Conservation (phyloP, 768 basidiomycete genomes). For the Phanerodontia chrysosporium region DNA sequence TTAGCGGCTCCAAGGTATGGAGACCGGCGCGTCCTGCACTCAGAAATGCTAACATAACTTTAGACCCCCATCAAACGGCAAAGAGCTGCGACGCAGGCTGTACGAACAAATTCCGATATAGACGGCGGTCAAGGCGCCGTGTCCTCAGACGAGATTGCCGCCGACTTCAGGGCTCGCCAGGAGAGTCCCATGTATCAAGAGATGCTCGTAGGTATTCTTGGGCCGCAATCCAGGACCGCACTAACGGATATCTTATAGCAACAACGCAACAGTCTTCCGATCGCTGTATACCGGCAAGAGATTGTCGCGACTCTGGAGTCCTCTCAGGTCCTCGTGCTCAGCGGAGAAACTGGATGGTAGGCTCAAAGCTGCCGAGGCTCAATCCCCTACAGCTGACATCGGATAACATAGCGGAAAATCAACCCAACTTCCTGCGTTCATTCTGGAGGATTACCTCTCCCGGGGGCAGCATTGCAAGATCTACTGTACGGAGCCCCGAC, state of each 20-base stretch:
- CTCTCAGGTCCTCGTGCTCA: slow-evolving; percentile 85
- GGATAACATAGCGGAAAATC: slow-evolving; percentile 75
- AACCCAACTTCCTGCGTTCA: slow-evolving; percentile 91
- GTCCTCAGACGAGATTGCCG: slow-evolving; percentile 36
- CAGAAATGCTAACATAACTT: not conserved
- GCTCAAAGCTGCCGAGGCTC: too few species aligned
- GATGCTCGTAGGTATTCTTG: slow-evolving; percentile 81
- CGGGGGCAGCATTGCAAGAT: slow-evolving; percentile 84
- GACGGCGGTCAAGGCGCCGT: not conserved
- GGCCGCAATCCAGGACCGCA: too few species aligned
- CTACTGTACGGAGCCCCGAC: slow-evolving; percentile 91
- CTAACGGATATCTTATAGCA: too few species aligned
- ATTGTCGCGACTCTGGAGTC: slow-evolving; percentile 68
- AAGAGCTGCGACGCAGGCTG: not conserved
- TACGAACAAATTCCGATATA: not conserved
- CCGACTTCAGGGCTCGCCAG: slow-evolving; percentile 58
- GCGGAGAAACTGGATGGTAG: slow-evolving; percentile 75
- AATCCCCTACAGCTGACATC: not conserved
- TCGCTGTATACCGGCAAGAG: slow-evolving; percentile 72
- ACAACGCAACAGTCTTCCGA: slow-evolving; percentile 78
- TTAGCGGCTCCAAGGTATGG: slow-evolving; percentile 39
- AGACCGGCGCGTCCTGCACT: slow-evolving; percentile 4
- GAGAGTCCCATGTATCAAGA: slow-evolving; percentile 68
- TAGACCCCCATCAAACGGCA: slow-evolving; percentile 1
- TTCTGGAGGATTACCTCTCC: slow-evolving; percentile 84